Base-by-base conservation (phyloP, 1,139 yeast genomes). In the Lodderomyces beijingensis region DNA sequence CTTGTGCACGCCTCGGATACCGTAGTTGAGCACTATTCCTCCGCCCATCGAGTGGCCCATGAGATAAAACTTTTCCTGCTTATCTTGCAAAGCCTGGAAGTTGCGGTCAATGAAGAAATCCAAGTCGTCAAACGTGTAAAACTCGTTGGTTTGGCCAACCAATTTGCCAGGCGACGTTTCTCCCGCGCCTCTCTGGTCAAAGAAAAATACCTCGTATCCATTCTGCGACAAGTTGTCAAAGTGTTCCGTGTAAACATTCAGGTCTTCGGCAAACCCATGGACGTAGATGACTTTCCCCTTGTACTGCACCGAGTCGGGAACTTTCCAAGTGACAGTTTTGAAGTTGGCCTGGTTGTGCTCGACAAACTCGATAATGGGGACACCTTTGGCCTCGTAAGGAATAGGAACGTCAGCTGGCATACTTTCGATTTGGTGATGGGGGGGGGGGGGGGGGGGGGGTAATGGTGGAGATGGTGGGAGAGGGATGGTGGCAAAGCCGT, bases 11-110 rank as follows among this genome's bases (percentile, higher is more conserved):
- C 96, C 96, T 30, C 62, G 60, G 33, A 81, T 70, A 11, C 79
- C 85, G 54, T 89, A 89, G 56, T 80, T 85, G 41, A 88, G 64
- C 0, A 67, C 64, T 34, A 87, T 79, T 0, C 85, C 95, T 14
- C 96, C 96, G 31, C 98, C 98, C 96, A 91, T 88, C n/a, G 95
- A 85, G 51, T 85, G 95, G 2, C 96, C 96, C 59, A 76, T 66
- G 43, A 91, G 52, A 47, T 69, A 73, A 27, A 87, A 50, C 42
- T 77, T 77, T 30, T 65, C 65, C 6, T 51, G 35, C 12, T 42
- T 36, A 30, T 50, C 47, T 4, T 34, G 31, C 29, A 58, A 41
- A 20, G 45, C 43, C 25, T 55, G 59, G 15, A 60, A 51, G 35
- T 57, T 57, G 16, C 46, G 42, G 37, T 65, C 64, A 41, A 81